Evolutionary conservation across 371 early-diverging fungal species (phyloP).

Genomic region (Zychaea mexicana): DNA sequence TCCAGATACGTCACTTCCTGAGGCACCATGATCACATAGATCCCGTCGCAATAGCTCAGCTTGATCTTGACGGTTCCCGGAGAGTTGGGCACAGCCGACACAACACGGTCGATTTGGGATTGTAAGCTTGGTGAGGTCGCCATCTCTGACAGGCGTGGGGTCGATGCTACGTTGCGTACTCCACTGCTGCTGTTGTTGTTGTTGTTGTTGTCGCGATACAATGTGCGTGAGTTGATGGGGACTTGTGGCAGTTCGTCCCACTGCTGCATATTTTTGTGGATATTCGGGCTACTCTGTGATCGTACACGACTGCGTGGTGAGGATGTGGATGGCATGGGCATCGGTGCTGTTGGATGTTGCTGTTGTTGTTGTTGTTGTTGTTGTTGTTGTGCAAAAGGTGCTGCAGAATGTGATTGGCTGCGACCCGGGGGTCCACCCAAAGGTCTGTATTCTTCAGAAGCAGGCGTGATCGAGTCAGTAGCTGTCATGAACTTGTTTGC

Average conservation of each 20-base stretch:
- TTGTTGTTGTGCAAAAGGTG: conserved; percentile 13
- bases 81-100: conserved; percentile 17
- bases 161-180: conserved; percentile 23
- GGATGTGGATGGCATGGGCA: neutral
- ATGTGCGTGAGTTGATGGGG: conserved; percentile 30
- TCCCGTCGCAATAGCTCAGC: conserved; percentile 83
- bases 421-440: conserved; percentile 27
- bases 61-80: conserved; percentile 70
- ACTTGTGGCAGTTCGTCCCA: conserved; percentile 26
- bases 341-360: conserved; percentile 10
- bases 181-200: conserved; percentile 49
- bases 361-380: neutral
- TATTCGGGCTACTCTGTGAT: conserved; percentile 69
- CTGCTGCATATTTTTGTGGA: conserved; percentile 36
- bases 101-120: conserved; percentile 21
- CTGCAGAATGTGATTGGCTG: conserved; percentile 42
- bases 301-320: conserved; percentile 41
- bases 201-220: conserved; percentile 69
- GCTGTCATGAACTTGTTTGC: conserved; percentile 46
- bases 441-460: conserved; percentile 21
- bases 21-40: conserved; percentile 85
- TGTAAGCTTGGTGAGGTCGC: conserved; percentile 11
- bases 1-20: conserved; percentile 71
- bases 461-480: conserved; percentile 4
- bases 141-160: conserved; percentile 21